Evolutionary conservation across 768 basidiomycete genomes (phyloP).

Genomic region (Pleurotus tuoliensis): DNA sequence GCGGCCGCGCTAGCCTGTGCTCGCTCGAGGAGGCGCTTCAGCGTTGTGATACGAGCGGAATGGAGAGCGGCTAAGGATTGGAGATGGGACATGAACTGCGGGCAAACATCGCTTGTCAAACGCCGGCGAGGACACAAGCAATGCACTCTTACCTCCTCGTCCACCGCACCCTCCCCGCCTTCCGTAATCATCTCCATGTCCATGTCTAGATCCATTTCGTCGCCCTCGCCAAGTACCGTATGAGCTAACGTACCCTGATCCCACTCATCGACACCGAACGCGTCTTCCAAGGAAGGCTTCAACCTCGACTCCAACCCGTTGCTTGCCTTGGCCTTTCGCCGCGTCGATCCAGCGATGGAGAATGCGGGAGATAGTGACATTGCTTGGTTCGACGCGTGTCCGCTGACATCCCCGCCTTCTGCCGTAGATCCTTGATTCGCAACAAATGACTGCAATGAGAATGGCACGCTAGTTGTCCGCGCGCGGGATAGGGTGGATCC

Average conservation of each 20-base stretch:
- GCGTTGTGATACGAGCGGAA: conserved; percentile 59
- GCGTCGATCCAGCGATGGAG: background rate
- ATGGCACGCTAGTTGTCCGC: background rate
- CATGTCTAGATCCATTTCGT: conserved; percentile 51
- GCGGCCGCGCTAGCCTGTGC: conserved; percentile 76
- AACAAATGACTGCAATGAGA: background rate
- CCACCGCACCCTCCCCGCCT: conserved; percentile 50
- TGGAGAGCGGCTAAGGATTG: conserved; percentile 37
- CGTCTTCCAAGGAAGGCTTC: conserved; percentile 4
- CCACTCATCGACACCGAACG: conserved; percentile 17
- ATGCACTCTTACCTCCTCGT: conserved; percentile 55
- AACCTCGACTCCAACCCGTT: background rate
- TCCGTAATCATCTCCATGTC: conserved; percentile 75
- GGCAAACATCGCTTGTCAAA: background rate
- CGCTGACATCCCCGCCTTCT: background rate
- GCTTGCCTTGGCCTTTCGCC: background rate
- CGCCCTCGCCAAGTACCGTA: conserved; percentile 37
- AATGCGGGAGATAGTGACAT: background rate
- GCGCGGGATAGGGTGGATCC: conserved; percentile 1
- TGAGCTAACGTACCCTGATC: conserved; percentile 25
- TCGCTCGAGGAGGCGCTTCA: conserved; percentile 77
- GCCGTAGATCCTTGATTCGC: background rate
- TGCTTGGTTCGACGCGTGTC: background rate
- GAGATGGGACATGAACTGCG: conserved; percentile 36
- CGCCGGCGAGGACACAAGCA: conserved; percentile 6